Conservation (phyloP, 306 rosid genomes). For the Cicer chorassanicum region DNA sequence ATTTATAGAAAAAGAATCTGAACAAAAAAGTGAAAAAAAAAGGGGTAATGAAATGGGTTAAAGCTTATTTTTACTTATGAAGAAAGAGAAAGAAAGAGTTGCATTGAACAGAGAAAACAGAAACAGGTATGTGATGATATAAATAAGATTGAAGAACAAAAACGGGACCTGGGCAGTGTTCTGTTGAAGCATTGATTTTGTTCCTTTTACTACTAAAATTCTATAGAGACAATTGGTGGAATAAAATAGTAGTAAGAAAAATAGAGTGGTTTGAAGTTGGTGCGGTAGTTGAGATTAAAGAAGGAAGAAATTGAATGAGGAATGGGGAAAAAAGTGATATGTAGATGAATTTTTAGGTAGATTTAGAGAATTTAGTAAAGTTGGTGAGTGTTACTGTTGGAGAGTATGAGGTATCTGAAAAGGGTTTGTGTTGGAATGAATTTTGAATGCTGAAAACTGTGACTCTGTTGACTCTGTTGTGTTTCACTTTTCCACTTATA, state of each 20-base stretch:
- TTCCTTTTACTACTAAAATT: conserved; percentile 39
- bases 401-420: conserved; percentile 40
- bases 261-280: neutral
- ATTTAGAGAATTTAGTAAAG: conserved; percentile 46
- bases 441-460: conserved; percentile 47
- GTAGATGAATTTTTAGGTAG: neutral
- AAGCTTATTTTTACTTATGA: neutral
- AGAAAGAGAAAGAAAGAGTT: neutral
- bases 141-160: neutral
- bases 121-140: neutral
- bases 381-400: conserved; percentile 42
- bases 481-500: conserved; percentile 17
- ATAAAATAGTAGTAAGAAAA: neutral
- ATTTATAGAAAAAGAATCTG: conserved; percentile 41
- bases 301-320: conserved; percentile 14
- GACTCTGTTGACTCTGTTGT: conserved; percentile 41
- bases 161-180: conserved; percentile 24
- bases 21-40: conserved; percentile 1
- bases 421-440: conserved; percentile 22
- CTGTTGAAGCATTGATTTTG: conserved; percentile 23
- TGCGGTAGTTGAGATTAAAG: conserved; percentile 26
- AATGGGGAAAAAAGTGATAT: no score
- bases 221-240: conserved; percentile 4
- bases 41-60: neutral
- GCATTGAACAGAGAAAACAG: neutral